Evolutionary conservation across 805 yeast species (phyloP).

Genomic region (Wickerhamiella azymoides): DNA sequence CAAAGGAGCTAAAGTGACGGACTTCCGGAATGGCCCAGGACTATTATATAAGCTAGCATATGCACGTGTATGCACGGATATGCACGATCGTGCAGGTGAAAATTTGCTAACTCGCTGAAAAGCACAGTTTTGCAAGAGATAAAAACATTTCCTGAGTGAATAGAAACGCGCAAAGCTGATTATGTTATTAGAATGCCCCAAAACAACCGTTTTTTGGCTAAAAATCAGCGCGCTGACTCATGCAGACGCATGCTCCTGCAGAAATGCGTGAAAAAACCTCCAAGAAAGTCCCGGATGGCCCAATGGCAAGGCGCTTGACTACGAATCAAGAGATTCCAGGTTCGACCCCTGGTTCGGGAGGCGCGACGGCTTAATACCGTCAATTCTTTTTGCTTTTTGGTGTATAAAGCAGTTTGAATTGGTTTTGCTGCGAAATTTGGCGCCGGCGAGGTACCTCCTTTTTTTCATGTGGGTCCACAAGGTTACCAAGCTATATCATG

Average conservation of each 20-base stretch:
- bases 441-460: neutral
- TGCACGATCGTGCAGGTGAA: too few relatives aligned
- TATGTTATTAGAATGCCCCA: neutral
- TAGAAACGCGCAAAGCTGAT: too few relatives aligned
- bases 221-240: neutral
- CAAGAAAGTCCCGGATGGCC: constrained; percentile 2
- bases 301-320: constrained; percentile 8
- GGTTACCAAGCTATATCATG: too few relatives aligned
- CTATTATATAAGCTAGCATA: too few relatives aligned
- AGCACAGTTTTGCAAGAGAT: too few relatives aligned
- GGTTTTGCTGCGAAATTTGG: neutral
- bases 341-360: constrained; percentile 11
- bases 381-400: neutral
- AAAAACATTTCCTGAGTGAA: too few relatives aligned
- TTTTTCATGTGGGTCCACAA: neutral
- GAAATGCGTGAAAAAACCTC: neutral
- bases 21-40: too few relatives aligned
- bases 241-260: neutral
- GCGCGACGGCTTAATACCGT: neutral
- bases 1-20: too few relatives aligned
- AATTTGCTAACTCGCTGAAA: too few relatives aligned
- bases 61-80: too few relatives aligned
- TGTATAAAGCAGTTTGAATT: neutral
- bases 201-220: neutral
- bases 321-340: constrained; percentile 10